Evolutionary conservation across 345 rosid species (phyloP).

Genomic region (Euphorbia pulcherrima): DNA sequence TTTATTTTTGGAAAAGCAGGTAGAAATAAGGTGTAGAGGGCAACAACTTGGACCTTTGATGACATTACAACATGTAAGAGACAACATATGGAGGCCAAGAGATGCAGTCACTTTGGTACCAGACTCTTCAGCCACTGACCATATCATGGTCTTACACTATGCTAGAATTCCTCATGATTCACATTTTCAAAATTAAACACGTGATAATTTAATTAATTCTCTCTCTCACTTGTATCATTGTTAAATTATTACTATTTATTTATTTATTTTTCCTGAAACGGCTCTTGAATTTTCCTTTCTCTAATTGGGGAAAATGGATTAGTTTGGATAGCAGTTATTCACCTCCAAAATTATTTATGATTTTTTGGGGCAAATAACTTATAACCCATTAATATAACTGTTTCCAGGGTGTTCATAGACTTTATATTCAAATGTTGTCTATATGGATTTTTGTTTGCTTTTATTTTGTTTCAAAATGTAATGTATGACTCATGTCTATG

Average conservation of each 20-base stretch:
- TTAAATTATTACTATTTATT: slow-evolving; percentile 27
- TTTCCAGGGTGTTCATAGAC: slow-evolving; percentile 16
- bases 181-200: neutral
- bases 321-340: slow-evolving; percentile 22
- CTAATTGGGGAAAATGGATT: slow-evolving; percentile 34
- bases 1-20: slow-evolving; percentile 46
- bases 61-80: slow-evolving; percentile 93
- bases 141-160: slow-evolving; percentile 87
- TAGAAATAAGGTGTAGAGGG: slow-evolving; percentile 93
- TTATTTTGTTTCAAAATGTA: no score
- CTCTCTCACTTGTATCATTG: slow-evolving; percentile 23
- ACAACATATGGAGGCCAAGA: slow-evolving; percentile 70
- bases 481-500: no score
- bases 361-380: slow-evolving; percentile 26
- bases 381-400: slow-evolving; percentile 20
- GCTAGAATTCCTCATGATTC: slow-evolving; percentile 42
- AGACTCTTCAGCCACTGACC: slow-evolving; percentile 55
- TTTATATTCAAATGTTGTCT: slow-evolving; percentile 17
- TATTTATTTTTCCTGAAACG: slow-evolving; percentile 9
- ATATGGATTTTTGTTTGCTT: slow-evolving; percentile 1
- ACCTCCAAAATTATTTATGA: slow-evolving; percentile 26
- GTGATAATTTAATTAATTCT: slow-evolving; percentile 10
- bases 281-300: slow-evolving; percentile 15
- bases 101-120: slow-evolving; percentile 56
- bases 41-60: slow-evolving; percentile 66